Conservation (phyloP, 257 asterid species). For the Agastache rugosa region DNA sequence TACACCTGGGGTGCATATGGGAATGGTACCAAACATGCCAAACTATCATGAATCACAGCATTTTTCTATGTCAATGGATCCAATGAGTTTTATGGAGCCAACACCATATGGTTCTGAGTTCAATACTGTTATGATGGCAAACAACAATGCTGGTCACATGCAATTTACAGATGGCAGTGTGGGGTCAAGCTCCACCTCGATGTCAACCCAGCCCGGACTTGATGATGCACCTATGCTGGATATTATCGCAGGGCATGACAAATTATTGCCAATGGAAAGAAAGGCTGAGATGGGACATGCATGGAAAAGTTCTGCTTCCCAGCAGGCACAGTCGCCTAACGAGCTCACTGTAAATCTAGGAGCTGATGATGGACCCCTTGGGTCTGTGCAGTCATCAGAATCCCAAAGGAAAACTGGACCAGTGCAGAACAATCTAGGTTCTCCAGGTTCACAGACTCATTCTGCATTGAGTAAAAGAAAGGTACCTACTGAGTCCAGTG, state of each 20-base stretch:
- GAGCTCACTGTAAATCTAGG: conserved; percentile 52
- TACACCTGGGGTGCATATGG: conserved; percentile 50
- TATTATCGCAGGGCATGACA: conserved; percentile 43
- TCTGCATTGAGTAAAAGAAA: conserved; percentile 50
- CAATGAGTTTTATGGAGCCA: conserved; percentile 40
- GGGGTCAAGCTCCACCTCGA: conserved; percentile 42
- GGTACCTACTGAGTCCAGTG: conserved; percentile 57
- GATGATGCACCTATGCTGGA: conserved; percentile 33
- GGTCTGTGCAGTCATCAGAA: conserved; percentile 42
- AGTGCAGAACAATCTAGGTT: conserved; percentile 46
- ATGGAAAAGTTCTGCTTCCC: conserved; percentile 42
- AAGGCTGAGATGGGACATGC: conserved; percentile 67
- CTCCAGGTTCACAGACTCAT: conserved; percentile 44
- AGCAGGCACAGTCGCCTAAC: conserved; percentile 46
- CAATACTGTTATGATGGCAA: conserved; percentile 36
- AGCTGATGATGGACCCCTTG: conserved; percentile 38
- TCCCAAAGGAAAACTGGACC: conserved; percentile 47
- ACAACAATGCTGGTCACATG: conserved; percentile 30
- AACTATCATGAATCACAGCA: conserved; percentile 42
- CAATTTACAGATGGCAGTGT: conserved; percentile 36
- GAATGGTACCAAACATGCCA: conserved; percentile 40
- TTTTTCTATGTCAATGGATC: conserved; percentile 43
- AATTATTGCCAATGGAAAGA: conserved; percentile 61
- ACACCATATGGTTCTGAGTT: conserved; percentile 42
- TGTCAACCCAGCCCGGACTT: conserved; percentile 40